A percentile compares a stretch with the other conserved stretches of the same genome.
Conservation (phyloP, 192 early-diverging fungal species). For the Linnemannia elongata region DNA sequence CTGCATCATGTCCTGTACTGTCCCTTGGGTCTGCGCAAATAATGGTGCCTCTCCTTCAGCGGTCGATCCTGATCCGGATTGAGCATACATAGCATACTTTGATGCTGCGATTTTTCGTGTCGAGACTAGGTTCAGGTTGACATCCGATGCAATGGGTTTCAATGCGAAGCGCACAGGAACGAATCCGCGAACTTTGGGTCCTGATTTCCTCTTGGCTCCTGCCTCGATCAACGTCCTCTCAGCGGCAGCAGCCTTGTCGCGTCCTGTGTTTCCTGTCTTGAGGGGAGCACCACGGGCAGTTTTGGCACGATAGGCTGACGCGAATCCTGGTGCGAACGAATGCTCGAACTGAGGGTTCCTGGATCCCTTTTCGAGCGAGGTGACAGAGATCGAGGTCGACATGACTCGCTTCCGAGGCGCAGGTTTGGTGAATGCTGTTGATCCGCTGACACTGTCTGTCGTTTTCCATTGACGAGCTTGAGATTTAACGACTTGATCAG, state of each 20-base stretch:
- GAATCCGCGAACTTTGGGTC: slow-evolving; percentile 65
- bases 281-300: not conserved
- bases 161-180: slow-evolving; percentile 73
- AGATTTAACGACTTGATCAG: slow-evolving; percentile 9
- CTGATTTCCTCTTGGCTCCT: slow-evolving; percentile 37
- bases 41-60: slow-evolving; percentile 5
- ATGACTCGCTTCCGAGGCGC: slow-evolving; percentile 13
- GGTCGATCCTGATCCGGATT: not conserved
- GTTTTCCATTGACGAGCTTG: slow-evolving; percentile 37
- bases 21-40: slow-evolving; percentile 41
- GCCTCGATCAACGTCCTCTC: slow-evolving; percentile 45
- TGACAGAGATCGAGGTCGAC: slow-evolving; percentile 45
- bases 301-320: slow-evolving; percentile 19
- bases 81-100: slow-evolving; percentile 38
- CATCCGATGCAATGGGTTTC: slow-evolving; percentile 68
- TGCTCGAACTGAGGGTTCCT: slow-evolving; percentile 54
- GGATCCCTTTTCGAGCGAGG: slow-evolving; percentile 47
- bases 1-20: slow-evolving; percentile 36
- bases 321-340: slow-evolving; percentile 50
- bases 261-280: slow-evolving; percentile 51
- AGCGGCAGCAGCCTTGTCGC: slow-evolving; percentile 50
- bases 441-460: not conserved
- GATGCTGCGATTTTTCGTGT: slow-evolving; percentile 32
- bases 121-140: slow-evolving; percentile 49
- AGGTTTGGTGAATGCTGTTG: not conserved